Evolutionary conservation across 148 eudicot genomes (phyloP), one percentile per base, ranked within the genome.

Genomic region (Oxyria digyna): DNA sequence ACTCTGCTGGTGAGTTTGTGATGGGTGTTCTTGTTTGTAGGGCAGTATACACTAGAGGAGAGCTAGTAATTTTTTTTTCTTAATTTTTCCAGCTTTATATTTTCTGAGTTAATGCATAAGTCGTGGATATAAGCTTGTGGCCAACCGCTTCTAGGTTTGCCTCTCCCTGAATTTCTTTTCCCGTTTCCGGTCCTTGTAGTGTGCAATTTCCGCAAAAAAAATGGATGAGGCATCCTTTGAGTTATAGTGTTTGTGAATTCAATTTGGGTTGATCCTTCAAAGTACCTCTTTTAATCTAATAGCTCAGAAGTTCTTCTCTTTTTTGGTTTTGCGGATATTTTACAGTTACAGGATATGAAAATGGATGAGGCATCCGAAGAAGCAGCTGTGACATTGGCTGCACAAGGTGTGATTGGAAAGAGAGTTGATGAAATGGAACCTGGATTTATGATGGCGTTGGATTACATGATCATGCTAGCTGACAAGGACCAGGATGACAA

Each of bases 401-500:
- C 97, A 45, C 98, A 94, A 69, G 97, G 97, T 75, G 98, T 90
- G 69, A 94, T 94, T 62, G 98, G 98, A 70, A 90, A 94, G 80
- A 85, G 98, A 79, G 98, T 94, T 70, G 98, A 94, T 80, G 78
- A 94, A 80, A 94, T 94, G 98, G 96, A 88, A 71, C 68, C 96
- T 3, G 92, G 98, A 20, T 94, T 90, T 71, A 90, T 94, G 97
- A 86, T 88, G 91, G 98, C 98, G 73, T 80, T 94, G 52, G 98
- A 94, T 90, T 90, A 83, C 87, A 94, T 94, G 98, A 94, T 94
- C 65, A 87, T 85, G 74, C 54, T 67, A 52, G 98, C 98, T 59
- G 92, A 83, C 46, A 85, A 82, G 43, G 97, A 90, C 74, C 74
- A 88, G 73, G 98, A 94, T 81, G 92, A 86, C 21, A 85, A 87